Base-by-base conservation (phyloP, 2,329 filamentous ascomycete species). In the Trichoderma atrobrunneum region DNA sequence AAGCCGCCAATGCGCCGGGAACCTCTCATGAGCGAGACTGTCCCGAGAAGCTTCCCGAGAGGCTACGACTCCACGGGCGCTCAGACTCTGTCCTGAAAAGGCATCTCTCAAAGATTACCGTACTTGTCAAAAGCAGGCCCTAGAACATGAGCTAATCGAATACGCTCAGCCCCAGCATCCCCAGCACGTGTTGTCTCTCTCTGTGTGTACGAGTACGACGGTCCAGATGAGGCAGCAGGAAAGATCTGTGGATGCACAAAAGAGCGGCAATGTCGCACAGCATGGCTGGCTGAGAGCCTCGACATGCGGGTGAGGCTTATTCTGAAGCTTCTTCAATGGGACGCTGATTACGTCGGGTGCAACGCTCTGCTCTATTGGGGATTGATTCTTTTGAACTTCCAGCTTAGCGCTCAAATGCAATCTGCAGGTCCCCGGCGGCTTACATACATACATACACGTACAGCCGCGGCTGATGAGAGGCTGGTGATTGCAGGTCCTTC, bases 251-350 rank as follows among this genome's bases (percentile, higher is more conserved):
- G 18, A 67, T 64, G 39, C 43, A 65, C 39, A 65, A 21, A 51
- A n/a, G 14, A 59, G 51, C 54, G 32, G 34, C 43, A 26, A 39
- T 36, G 51, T 56, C 34, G 36, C 57, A 61, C 28, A 51, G 66
- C 63, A 56, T 56, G 51, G 18, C 51, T 30, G 63, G 36, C 18
- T 66, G 30, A 34, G 48, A 36, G 63, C 63, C 11, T 69, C 54
- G 26, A 32, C 39, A 48, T 60, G 66, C 56, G 34, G 39, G 63
- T 34, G 48, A 69, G 66, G 66, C 66, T 61, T 51, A 51, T 61
- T 69, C n/a, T 51, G 26, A 34, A 69, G 66, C 66, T 69, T 69
- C 66, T 69, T 61, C n/a, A 36, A 69, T 61, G 56, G 54, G 56
- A 60, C 66, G 26, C 56, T 32, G 28, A 28, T 51, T 61, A 60